Evolutionary conservation across 2,329 filamentous ascomycete genomes (phyloP).

Genomic region (Neonectria punicea): DNA sequence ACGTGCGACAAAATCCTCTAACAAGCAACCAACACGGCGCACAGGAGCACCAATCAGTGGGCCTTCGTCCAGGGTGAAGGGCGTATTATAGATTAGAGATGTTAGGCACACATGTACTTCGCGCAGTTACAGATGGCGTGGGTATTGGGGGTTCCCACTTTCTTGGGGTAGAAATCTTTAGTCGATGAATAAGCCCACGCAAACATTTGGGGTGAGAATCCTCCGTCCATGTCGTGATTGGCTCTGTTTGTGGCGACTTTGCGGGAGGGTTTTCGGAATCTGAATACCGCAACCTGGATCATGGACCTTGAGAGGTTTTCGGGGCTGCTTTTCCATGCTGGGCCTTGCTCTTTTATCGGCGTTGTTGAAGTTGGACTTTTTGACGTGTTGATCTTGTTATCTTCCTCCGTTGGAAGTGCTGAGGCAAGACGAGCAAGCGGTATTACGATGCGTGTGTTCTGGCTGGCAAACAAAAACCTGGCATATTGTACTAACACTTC

Average conservation of each 20-base stretch:
- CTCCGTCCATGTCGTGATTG: background rate
- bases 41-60: background rate
- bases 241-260: background rate
- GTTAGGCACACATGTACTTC: background rate
- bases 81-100: background rate
- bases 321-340: background rate
- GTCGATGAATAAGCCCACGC: background rate
- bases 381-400: too few relatives aligned
- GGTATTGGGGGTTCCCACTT: background rate
- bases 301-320: background rate
- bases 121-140: background rate
- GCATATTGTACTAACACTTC: too few relatives aligned
- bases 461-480: too few relatives aligned
- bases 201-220: background rate
- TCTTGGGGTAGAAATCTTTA: background rate
- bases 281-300: background rate
- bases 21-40: slow-evolving; percentile 1
- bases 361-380: too few relatives aligned
- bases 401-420: too few relatives aligned
- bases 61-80: background rate
- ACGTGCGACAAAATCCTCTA: slow-evolving; percentile 12
- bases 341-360: too few relatives aligned
- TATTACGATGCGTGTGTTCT: too few relatives aligned
- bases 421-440: too few relatives aligned
- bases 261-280: background rate